These are phyloP conservation scores for Pulicaria dysenterica DNA, from an alignment of 129 eudicot genomes.

Conservation along the genomic window DNA sequence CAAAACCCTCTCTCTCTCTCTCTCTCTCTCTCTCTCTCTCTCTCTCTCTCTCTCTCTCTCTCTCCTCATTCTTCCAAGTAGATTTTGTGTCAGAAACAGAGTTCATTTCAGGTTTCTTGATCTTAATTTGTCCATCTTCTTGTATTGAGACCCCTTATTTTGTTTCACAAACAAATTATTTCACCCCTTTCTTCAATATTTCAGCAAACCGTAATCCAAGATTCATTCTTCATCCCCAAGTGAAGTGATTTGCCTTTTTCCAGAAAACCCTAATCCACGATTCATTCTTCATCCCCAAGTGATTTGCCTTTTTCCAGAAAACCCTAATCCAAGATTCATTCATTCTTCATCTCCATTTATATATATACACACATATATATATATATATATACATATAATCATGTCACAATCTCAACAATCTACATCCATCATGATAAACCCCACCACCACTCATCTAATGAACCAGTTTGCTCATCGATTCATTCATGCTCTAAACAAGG, in stretches of 20 bases:
- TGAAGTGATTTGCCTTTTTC: background rate
- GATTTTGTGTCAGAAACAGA: conserved; percentile 49
- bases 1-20: conserved; percentile 31
- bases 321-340: conserved; percentile 38
- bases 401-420: conserved; percentile 35
- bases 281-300: conserved; percentile 10
- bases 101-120: conserved; percentile 34
- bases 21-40: too few species aligned
- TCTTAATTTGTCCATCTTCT: conserved; percentile 38
- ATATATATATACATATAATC: background rate
- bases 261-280: conserved; percentile 40
- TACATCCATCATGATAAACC: conserved; percentile 27
- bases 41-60: conserved; percentile 28
- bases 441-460: conserved; percentile 45
- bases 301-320: conserved; percentile 14
- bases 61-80: conserved; percentile 5
- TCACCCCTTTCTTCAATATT: background rate
- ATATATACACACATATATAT: too few species aligned
- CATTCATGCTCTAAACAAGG: conserved; percentile 52
- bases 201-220: conserved; percentile 39
- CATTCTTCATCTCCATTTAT: background rate
- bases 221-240: conserved; percentile 33
- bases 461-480: conserved; percentile 56
- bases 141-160: conserved; percentile 39
- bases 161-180: conserved; percentile 52